These are phyloP conservation scores for Vigna nakashimae DNA, from an alignment of 306 rosid species.

Conservation along the genomic window DNA sequence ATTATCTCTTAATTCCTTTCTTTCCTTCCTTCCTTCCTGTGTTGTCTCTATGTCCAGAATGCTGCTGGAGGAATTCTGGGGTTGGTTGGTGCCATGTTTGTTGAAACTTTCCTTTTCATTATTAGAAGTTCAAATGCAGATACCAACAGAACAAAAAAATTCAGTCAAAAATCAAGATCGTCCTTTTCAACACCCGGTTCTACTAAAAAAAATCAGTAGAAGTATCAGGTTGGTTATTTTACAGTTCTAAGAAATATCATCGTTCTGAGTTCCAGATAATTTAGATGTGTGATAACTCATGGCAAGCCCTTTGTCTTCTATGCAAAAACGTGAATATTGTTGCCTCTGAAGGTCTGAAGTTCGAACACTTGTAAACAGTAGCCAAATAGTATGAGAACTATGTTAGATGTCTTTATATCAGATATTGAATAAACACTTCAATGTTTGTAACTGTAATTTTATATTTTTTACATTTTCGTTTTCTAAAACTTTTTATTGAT, in stretches of 20 bases:
- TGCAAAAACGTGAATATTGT: slow-evolving; percentile 10
- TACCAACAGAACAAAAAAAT: slow-evolving; percentile 47
- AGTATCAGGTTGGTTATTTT: slow-evolving; percentile 43
- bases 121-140: slow-evolving; percentile 57
- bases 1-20: background rate
- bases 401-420: background rate
- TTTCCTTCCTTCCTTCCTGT: slow-evolving; percentile 6
- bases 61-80: slow-evolving; percentile 94
- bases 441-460: background rate
- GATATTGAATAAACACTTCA: background rate
- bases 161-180: slow-evolving; percentile 51
- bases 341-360: background rate
- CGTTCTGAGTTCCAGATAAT: slow-evolving; percentile 27
- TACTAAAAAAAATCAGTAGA: slow-evolving; percentile 77
- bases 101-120: slow-evolving; percentile 92
- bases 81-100: slow-evolving; percentile 85
- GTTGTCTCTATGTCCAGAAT: slow-evolving; percentile 58
- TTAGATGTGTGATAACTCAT: slow-evolving; percentile 19
- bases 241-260: slow-evolving; percentile 12
- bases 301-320: background rate
- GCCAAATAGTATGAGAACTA: background rate
- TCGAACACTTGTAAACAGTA: background rate
- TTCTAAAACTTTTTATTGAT: background rate
- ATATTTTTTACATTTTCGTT: background rate
- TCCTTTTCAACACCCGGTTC: slow-evolving; percentile 55